Conservation (phyloP, 306 rosid genomes). For the Gastrolobium villosum region DNA sequence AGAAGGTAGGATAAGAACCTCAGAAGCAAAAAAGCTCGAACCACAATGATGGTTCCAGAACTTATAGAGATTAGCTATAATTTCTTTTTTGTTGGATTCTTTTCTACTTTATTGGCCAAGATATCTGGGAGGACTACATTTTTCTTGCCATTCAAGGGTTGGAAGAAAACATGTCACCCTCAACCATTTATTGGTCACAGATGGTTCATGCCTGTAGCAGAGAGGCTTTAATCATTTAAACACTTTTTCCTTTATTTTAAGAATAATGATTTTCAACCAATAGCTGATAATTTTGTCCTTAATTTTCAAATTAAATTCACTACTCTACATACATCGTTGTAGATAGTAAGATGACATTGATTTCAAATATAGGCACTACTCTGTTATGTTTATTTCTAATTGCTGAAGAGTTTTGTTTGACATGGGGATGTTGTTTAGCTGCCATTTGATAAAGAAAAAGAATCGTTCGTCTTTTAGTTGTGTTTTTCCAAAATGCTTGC, state of each 20-base stretch:
- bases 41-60: neutral
- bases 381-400: neutral
- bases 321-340: neutral
- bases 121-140: neutral
- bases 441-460: constrained; percentile 10
- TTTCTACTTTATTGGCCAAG: neutral
- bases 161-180: neutral
- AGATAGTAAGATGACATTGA: constrained; percentile 12
- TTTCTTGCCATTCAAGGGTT: neutral
- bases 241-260: neutral
- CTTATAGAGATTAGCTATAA: neutral
- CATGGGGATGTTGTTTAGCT: neutral
- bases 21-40: neutral
- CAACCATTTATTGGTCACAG: neutral
- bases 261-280: neutral
- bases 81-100: neutral
- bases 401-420: neutral
- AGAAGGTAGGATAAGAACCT: neutral
- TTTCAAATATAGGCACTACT: neutral
- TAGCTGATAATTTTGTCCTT: neutral
- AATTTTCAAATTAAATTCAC: constrained; percentile 4
- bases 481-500: constrained; percentile 35
- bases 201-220: neutral
- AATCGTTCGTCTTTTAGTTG: constrained; percentile 2
- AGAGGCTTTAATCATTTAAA: neutral